A percentile compares a stretch with the other conserved stretches of the same genome.
phyloP scores from a whole-genome alignment of 2,329 filamentous ascomycete genomes.

The Aureobasidium sp. region DNA sequence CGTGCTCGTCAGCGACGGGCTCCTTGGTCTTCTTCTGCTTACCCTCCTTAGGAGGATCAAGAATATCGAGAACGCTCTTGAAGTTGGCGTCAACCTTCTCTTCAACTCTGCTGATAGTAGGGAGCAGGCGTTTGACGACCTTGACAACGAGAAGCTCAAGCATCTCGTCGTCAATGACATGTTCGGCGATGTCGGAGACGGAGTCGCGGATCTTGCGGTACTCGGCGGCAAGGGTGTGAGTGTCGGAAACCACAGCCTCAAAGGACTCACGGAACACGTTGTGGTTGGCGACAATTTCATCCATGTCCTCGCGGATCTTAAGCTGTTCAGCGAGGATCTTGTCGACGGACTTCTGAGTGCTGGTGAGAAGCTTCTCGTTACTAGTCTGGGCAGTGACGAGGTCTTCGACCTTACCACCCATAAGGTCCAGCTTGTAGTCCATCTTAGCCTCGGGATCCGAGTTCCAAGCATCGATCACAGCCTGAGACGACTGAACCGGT shows the following conservation, averaged over 20 bases:
- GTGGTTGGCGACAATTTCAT: not conserved
- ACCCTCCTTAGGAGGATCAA: not conserved
- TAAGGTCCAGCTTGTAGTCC: not conserved
- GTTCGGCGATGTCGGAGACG: not conserved
- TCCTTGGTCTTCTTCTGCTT: not conserved
- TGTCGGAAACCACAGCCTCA: not conserved
- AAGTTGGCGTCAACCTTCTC: not conserved
- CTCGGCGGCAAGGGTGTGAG: not conserved
- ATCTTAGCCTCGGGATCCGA: not conserved
- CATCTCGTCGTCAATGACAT: not conserved
- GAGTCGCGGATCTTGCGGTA: not conserved
- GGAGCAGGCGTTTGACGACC: not conserved
- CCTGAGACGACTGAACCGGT: not conserved
- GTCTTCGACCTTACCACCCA: not conserved
- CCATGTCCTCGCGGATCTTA: too few species aligned
- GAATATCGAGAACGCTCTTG: not conserved
- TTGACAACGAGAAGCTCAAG: not conserved
- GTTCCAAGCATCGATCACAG: too few species aligned
- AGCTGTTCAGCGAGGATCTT: too few species aligned
- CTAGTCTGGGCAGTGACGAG: not conserved
- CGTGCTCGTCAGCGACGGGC: too few species aligned
- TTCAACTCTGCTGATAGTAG: not conserved
- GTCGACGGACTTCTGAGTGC: too few species aligned
- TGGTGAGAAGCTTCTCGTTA: too few species aligned
- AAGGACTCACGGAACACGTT: not conserved